Evolutionary conservation across 2,329 filamentous ascomycete species (phyloP).

Genomic region (Colletotrichum sp.): DNA sequence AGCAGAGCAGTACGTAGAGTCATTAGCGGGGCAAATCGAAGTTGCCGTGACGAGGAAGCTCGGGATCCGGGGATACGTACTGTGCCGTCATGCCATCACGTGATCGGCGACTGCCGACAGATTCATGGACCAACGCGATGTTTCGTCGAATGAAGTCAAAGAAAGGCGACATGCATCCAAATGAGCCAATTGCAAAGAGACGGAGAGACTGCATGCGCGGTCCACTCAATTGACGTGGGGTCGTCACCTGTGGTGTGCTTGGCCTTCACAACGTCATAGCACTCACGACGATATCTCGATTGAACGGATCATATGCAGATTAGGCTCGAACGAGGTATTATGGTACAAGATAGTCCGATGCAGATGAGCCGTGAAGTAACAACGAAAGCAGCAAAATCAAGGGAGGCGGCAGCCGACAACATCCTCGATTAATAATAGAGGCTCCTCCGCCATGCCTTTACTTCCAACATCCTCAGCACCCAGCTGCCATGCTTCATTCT

Average conservation of each 20-base stretch:
- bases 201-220: neutral
- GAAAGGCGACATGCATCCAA: neutral
- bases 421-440: constrained; percentile 30
- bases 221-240: neutral
- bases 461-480: constrained; percentile 20
- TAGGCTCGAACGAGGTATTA: constrained; percentile 19
- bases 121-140: constrained; percentile 21
- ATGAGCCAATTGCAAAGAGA: neutral
- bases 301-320: constrained; percentile 19
- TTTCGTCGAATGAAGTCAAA: neutral
- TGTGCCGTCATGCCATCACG: neutral
- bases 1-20: constrained; percentile 35
- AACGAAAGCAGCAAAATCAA: neutral
- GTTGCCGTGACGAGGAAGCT: constrained; percentile 29
- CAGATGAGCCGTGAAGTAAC: constrained; percentile 14
- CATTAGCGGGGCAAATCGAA: constrained; percentile 40
- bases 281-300: neutral
- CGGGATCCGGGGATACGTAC: constrained; percentile 12
- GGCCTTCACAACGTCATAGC: neutral
- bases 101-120: constrained; percentile 14
- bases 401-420: constrained; percentile 15
- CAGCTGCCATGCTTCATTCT: constrained; percentile 16
- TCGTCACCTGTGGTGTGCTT: neutral
- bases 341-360: constrained; percentile 20
- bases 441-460: constrained; percentile 24